phyloP scores from a whole-genome alignment of 1,284 basidiomycete genomes.

The Heterobasidion annosum region DNA sequence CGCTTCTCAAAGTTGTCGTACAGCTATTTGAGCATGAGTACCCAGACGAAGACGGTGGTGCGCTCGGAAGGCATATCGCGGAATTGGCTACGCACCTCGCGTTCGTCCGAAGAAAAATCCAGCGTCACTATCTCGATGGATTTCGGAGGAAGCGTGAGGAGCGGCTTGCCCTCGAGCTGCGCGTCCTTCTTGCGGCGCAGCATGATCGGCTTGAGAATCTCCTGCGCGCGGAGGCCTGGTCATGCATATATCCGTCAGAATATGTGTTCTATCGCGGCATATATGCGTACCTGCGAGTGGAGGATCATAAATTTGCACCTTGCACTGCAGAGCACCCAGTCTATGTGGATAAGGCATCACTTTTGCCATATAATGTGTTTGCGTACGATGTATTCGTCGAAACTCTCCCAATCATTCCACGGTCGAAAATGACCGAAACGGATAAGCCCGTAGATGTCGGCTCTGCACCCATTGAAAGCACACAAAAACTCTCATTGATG shows the following conservation, averaged over 20 bases:
- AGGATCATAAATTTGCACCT: conserved; percentile 43
- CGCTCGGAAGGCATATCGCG: neutral
- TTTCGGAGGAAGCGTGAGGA: conserved; percentile 51
- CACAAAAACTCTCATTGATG: neutral
- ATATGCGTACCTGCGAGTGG: conserved; percentile 39
- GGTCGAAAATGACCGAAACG: conserved; percentile 60
- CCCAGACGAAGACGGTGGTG: neutral
- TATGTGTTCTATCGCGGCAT: conserved; percentile 13
- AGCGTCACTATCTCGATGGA: conserved; percentile 48
- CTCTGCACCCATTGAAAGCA: conserved; percentile 23
- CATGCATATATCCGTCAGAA: neutral
- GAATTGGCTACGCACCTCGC: conserved; percentile 32
- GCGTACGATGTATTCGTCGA: conserved; percentile 46
- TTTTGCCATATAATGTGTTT: neutral
- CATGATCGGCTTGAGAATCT: conserved; percentile 49
- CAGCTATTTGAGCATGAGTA: conserved; percentile 29
- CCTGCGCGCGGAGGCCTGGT: conserved; percentile 39
- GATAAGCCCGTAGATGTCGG: conserved; percentile 60
- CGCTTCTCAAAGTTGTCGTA: conserved; percentile 51
- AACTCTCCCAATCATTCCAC: conserved; percentile 59
- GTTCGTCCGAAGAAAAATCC: conserved; percentile 52
- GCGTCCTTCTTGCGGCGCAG: conserved; percentile 57
- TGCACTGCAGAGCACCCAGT: conserved; percentile 27
- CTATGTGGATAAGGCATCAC: neutral
- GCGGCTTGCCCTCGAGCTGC: conserved; percentile 45